Conservation (phyloP, 2,329 filamentous ascomycete genomes). For the Epichloe typhina region DNA sequence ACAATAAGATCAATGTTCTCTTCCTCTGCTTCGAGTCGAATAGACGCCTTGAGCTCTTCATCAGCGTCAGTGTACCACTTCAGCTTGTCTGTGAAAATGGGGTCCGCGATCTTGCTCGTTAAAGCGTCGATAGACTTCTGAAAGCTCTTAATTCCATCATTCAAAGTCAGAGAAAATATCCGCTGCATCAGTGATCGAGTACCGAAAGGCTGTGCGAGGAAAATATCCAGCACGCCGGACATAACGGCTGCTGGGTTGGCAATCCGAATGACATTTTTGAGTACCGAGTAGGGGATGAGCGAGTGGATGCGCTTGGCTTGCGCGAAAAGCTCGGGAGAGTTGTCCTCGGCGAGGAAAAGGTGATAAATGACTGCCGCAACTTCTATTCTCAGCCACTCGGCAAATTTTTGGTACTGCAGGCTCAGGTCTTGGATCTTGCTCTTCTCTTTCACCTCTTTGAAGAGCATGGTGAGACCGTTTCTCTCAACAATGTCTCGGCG, state of each 20-base stretch:
- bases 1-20: slow-evolving; percentile 80
- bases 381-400: slow-evolving; percentile 95
- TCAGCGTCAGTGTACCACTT: slow-evolving; percentile 64
- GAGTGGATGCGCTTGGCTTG: slow-evolving; percentile 92
- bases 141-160: slow-evolving; percentile 78
- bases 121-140: slow-evolving; percentile 78
- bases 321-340: slow-evolving; percentile 89
- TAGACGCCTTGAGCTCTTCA: slow-evolving; percentile 58
- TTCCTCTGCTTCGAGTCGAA: slow-evolving; percentile 57
- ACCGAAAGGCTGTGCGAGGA: slow-evolving; percentile 89
- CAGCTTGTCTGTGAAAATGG: slow-evolving; percentile 67
- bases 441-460: slow-evolving; percentile 86
- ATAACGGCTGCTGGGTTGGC: slow-evolving; percentile 95
- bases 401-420: slow-evolving; percentile 94
- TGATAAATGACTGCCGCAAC: slow-evolving; percentile 95
- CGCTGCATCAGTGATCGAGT: slow-evolving; percentile 81
- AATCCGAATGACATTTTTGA: slow-evolving; percentile 95
- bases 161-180: slow-evolving; percentile 83
- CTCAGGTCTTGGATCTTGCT: slow-evolving; percentile 76
- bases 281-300: slow-evolving; percentile 77
- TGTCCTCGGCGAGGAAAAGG: slow-evolving; percentile 93
- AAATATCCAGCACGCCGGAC: slow-evolving; percentile 88
- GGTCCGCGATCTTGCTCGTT: slow-evolving; percentile 65
- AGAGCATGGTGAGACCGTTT: slow-evolving; percentile 83
- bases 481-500: slow-evolving; percentile 52